Evolutionary conservation across 345 rosid genomes (phyloP).

Genomic region (Melaleuca alternifolia): DNA sequence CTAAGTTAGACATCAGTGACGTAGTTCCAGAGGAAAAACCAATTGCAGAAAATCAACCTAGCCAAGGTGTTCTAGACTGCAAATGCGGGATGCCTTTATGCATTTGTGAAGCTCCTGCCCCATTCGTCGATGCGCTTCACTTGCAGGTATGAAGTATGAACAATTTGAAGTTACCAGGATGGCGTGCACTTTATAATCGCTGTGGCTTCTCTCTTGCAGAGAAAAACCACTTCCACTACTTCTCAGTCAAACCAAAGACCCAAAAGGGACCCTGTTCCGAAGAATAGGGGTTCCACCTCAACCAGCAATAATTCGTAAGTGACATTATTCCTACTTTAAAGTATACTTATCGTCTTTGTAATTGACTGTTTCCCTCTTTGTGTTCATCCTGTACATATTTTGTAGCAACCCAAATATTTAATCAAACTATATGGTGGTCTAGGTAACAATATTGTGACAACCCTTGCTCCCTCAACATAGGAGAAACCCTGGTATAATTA

Average conservation of each 20-base stretch:
- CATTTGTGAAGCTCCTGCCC: constrained; percentile 59
- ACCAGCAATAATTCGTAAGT: constrained; percentile 44
- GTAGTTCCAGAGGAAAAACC: constrained; percentile 18
- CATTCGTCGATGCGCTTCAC: constrained; percentile 16
- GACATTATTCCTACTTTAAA: neutral
- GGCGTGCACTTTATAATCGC: neutral
- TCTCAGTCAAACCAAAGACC: constrained; percentile 35
- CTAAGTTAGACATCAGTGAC: constrained; percentile 42
- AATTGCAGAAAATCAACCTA: constrained; percentile 12
- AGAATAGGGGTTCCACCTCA: constrained; percentile 53
- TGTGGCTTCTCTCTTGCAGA: constrained; percentile 9
- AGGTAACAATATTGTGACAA: neutral
- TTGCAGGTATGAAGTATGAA: constrained; percentile 20
- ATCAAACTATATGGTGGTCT: neutral
- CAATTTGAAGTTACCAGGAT: neutral
- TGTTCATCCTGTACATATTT: neutral
- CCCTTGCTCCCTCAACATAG: neutral
- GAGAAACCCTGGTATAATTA: neutral
- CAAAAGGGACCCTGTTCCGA: constrained; percentile 25
- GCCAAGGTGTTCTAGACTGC: constrained; percentile 37
- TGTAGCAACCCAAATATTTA: neutral
- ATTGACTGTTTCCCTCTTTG: neutral
- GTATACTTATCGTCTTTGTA: neutral
- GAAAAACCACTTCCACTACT: constrained; percentile 15
- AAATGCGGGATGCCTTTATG: constrained; percentile 98